Conservation (phyloP, 495 filamentous ascomycete species). For the Daldinia bambusicola region DNA sequence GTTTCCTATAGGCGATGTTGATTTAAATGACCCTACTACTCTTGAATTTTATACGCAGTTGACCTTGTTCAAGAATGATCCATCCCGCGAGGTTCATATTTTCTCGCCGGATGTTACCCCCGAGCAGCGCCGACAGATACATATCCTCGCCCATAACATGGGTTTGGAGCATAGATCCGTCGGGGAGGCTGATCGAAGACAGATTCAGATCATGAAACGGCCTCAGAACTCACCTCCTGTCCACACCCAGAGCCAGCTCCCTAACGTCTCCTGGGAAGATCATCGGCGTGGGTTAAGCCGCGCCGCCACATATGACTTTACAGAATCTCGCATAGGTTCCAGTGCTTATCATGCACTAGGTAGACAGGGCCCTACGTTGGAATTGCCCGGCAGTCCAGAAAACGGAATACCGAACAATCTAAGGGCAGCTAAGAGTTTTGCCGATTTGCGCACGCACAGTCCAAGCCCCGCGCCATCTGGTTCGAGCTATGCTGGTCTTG, state of each 20-base stretch:
- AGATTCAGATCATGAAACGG: slow-evolving; percentile 84
- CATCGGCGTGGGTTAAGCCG: slow-evolving; percentile 85
- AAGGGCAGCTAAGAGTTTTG: slow-evolving; percentile 96
- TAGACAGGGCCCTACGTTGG: slow-evolving; percentile 79
- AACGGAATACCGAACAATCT: slow-evolving; percentile 71
- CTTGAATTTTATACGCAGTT: slow-evolving; percentile 89
- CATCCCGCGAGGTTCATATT: slow-evolving; percentile 77
- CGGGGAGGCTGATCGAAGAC: slow-evolving; percentile 83
- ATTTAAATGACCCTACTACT: slow-evolving; percentile 90
- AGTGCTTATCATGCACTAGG: slow-evolving; percentile 75
- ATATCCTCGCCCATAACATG: slow-evolving; percentile 96
- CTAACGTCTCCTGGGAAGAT: slow-evolving; percentile 74
- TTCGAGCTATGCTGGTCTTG: slow-evolving; percentile 78
- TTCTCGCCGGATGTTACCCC: slow-evolving; percentile 85
- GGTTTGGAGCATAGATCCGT: slow-evolving; percentile 87
- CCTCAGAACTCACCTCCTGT: slow-evolving; percentile 69
- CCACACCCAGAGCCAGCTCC: slow-evolving; percentile 70
- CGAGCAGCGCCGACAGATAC: slow-evolving; percentile 84
- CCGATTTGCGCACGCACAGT: slow-evolving; percentile 92
- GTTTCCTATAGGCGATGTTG: slow-evolving; percentile 67
- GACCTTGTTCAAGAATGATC: slow-evolving; percentile 85
- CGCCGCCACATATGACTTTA: slow-evolving; percentile 98
- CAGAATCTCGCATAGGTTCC: slow-evolving; percentile 80
- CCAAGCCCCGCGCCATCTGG: slow-evolving; percentile 92
- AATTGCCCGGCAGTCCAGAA: slow-evolving; percentile 84